A percentile compares a stretch with the other conserved stretches of the same genome.
phyloP scores from a whole-genome alignment of 805 yeast genomes.

The Zygoascus flipseniorum region DNA sequence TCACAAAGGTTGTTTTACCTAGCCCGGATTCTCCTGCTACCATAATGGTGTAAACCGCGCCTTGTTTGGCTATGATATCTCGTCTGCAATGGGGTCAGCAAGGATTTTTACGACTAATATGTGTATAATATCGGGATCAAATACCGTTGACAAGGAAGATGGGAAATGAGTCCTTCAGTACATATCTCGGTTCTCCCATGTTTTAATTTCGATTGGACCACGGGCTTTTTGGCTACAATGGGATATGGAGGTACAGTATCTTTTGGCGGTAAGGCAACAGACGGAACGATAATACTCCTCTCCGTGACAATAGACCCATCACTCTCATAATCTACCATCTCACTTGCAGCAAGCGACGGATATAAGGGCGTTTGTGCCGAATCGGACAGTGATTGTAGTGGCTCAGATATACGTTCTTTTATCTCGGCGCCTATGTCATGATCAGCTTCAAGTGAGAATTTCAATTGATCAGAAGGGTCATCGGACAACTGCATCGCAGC shows the following conservation, averaged over 20 bases:
- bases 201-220: background rate
- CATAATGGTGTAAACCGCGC: constrained; percentile 56
- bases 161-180: background rate
- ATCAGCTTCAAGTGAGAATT: background rate
- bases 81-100: background rate
- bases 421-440: background rate
- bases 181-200: background rate
- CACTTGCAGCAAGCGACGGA: background rate
- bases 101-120: background rate
- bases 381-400: background rate
- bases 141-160: constrained; percentile 1
- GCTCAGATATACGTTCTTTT: background rate
- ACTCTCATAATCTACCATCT: background rate
- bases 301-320: too few species aligned
- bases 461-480: background rate
- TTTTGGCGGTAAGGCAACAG: too few species aligned
- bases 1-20: constrained; percentile 83
- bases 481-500: background rate
- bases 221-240: background rate
- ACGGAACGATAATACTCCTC: too few species aligned
- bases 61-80: constrained; percentile 47
- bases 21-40: constrained; percentile 82
- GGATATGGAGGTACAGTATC: background rate
- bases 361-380: background rate
- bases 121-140: background rate